A percentile compares a stretch with the other conserved stretches of the same genome.
phyloP scores from a whole-genome alignment of 2,329 filamentous ascomycete genomes.

The Ophiostoma populinum region DNA sequence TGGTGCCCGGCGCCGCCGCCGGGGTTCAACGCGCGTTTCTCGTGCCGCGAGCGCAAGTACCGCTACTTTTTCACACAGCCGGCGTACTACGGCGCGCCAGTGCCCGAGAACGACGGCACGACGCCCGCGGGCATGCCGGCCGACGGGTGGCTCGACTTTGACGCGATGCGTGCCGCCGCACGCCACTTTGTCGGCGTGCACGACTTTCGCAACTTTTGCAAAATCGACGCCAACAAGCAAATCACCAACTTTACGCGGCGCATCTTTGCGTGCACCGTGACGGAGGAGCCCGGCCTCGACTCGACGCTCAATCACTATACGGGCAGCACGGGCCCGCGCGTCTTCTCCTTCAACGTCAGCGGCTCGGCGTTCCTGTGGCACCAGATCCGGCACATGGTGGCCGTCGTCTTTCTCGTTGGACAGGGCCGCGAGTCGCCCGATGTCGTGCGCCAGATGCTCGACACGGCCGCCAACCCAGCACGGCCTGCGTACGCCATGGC shows the following conservation, averaged over 20 bases:
- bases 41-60: constrained; percentile 79
- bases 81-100: constrained; percentile 38
- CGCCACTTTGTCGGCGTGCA: constrained; percentile 65
- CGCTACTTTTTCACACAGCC: constrained; percentile 97
- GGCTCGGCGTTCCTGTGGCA: constrained; percentile 96
- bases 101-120: constrained; percentile 43
- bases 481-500: constrained; percentile 84
- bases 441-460: constrained; percentile 57
- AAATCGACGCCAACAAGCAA: constrained; percentile 78
- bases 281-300: constrained; percentile 41
- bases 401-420: constrained; percentile 77
- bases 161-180: constrained; percentile 70
- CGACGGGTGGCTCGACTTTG: constrained; percentile 73
- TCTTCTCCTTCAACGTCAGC: constrained; percentile 78
- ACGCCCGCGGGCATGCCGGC: constrained; percentile 18
- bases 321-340: constrained; percentile 31
- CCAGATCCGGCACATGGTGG: constrained; percentile 90
- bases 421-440: constrained; percentile 68
- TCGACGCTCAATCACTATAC: constrained; percentile 38
- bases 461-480: constrained; percentile 51
- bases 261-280: constrained; percentile 67
- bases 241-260: constrained; percentile 65
- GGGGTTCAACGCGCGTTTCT: constrained; percentile 80
- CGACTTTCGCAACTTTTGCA: constrained; percentile 96
- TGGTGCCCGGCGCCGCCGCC: constrained; percentile 76